A percentile compares a stretch with the other conserved stretches of the same genome.
phyloP scores from a whole-genome alignment of 2,329 filamentous ascomycete species.

The Colletotrichum truncatum region DNA sequence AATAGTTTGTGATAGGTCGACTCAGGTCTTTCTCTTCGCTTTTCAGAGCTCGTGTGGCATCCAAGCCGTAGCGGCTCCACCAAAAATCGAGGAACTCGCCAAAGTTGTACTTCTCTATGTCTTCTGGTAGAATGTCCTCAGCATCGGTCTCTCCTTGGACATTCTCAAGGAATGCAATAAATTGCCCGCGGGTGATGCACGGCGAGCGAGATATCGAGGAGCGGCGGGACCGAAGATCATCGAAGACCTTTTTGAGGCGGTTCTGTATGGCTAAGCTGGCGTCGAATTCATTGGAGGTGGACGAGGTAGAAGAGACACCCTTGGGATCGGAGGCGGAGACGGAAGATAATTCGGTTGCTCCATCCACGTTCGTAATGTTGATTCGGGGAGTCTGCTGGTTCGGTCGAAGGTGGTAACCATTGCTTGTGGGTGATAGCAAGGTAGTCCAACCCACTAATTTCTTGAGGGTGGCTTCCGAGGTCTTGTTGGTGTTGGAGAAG shows the following conservation, averaged over 20 bases:
- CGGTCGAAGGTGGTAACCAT: conserved; percentile 38
- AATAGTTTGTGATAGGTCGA: conserved; percentile 85
- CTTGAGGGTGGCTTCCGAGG: conserved; percentile 39
- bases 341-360: conserved; percentile 20
- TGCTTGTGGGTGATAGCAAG: conserved; percentile 39
- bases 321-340: conserved; percentile 25
- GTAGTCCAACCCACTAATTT: conserved; percentile 45
- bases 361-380: conserved; percentile 32
- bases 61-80: conserved; percentile 52
- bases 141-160: conserved; percentile 56
- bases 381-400: conserved; percentile 24
- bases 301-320: background rate
- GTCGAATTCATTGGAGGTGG: conserved; percentile 42
- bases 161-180: conserved; percentile 58
- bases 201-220: conserved; percentile 38
- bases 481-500: conserved; percentile 46
- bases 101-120: conserved; percentile 52
- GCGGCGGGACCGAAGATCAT: conserved; percentile 49
- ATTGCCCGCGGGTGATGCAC: conserved; percentile 44
- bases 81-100: conserved; percentile 62
- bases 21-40: conserved; percentile 63
- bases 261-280: conserved; percentile 59
- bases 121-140: conserved; percentile 38
- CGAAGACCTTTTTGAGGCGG: conserved; percentile 58
- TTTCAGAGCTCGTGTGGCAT: conserved; percentile 53